phyloP scores from a whole-genome alignment of 257 asterid species.

The Ligustrum vulgare region DNA sequence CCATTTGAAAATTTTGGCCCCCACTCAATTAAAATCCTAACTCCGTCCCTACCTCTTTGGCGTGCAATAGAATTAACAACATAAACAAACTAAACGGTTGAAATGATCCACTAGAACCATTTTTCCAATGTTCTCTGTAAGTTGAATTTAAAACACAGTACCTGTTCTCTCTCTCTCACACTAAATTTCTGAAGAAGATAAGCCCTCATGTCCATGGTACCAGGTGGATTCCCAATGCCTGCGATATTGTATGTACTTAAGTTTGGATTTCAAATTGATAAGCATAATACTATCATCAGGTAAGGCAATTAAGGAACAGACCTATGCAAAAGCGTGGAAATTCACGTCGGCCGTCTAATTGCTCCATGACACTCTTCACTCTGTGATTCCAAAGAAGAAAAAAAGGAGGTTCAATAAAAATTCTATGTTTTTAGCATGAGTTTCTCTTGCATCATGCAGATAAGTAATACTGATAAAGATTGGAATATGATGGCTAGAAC shows the following conservation, averaged over 20 bases:
- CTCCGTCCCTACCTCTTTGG: too few species aligned
- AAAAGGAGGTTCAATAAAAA: not conserved
- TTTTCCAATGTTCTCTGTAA: not conserved
- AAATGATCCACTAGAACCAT: not conserved
- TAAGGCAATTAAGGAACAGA: conserved; percentile 26
- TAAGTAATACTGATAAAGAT: not conserved
- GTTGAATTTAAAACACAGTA: conserved; percentile 12
- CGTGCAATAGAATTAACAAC: not conserved
- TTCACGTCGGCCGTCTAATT: conserved; percentile 81
- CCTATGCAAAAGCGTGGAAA: conserved; percentile 96
- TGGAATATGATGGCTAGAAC: not conserved
- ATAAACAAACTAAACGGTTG: conserved; percentile 1
- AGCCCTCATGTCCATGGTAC: conserved; percentile 93
- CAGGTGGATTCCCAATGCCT: conserved; percentile 97
- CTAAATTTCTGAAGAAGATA: conserved; percentile 94
- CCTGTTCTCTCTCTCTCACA: conserved; percentile 71
- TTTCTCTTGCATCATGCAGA: not conserved
- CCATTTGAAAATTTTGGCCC: too few species aligned
- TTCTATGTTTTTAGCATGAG: not conserved
- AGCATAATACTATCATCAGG: conserved; percentile 9
- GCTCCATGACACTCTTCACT: conserved; percentile 87
- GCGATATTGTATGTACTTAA: conserved; percentile 13
- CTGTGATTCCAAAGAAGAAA: conserved; percentile 38
- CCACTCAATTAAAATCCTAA: too few species aligned
- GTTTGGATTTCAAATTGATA: conserved; percentile 9